phyloP scores from a whole-genome alignment of 345 rosid genomes.

The Nephelium lappaceum region DNA sequence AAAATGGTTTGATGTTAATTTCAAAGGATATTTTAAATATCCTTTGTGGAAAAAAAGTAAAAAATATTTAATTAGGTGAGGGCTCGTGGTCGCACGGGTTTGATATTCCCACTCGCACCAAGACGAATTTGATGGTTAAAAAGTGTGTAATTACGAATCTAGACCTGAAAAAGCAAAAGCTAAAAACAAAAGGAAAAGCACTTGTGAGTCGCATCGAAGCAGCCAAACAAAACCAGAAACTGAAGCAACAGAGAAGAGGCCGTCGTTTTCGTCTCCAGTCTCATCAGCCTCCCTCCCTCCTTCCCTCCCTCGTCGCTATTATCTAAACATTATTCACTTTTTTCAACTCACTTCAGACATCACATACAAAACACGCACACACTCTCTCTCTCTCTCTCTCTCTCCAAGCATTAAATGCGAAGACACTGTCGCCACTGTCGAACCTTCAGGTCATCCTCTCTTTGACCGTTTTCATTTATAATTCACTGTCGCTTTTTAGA shows the following conservation, averaged over 20 bases:
- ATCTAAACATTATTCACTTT: not conserved
- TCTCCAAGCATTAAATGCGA: slow-evolving; percentile 25
- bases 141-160: too few species aligned
- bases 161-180: not conserved
- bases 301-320: too few species aligned
- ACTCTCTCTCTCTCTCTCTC: not conserved
- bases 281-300: not conserved
- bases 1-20: too few species aligned
- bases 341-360: not conserved
- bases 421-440: not conserved
- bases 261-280: not conserved
- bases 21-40: too few species aligned
- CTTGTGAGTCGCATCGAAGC: slow-evolving; percentile 24
- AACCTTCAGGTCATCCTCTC: not conserved
- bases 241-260: not conserved
- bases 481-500: not conserved
- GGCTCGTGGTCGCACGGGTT: too few species aligned
- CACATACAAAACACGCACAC: not conserved
- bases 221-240: slow-evolving; percentile 24
- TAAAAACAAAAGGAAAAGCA: not conserved
- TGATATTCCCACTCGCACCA: too few species aligned
- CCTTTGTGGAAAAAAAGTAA: too few species aligned
- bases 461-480: not conserved
- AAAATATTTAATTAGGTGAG: too few species aligned
- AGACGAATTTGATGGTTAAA: too few species aligned